Evolutionary conservation across 139 green algal genomes (phyloP).

Genomic region (Micractinium conductrix): DNA sequence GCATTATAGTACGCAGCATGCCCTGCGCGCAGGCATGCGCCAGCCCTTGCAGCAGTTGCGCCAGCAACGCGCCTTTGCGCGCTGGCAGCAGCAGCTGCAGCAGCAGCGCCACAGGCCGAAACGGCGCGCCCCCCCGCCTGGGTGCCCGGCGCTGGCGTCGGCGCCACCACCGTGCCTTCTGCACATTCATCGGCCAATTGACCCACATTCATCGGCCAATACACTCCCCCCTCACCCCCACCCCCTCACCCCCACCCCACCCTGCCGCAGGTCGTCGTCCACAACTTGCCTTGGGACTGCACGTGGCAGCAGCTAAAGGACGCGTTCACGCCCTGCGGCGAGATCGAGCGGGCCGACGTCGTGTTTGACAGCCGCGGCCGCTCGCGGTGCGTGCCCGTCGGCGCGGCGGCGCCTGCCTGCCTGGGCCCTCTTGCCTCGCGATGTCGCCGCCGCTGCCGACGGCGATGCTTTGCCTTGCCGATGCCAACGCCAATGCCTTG

Average conservation of each 20-base stretch:
- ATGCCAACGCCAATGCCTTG: background rate
- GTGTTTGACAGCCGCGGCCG: conserved; percentile 80
- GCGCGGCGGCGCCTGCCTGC: background rate
- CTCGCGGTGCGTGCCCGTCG: conserved; percentile 55
- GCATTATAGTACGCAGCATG: too few relatives aligned
- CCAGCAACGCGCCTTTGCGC: too few relatives aligned
- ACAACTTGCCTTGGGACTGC: conserved; percentile 92
- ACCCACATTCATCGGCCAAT: background rate
- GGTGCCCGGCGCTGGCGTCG: too few relatives aligned
- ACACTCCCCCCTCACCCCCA: background rate
- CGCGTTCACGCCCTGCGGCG: conserved; percentile 61
- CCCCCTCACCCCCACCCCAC: background rate
- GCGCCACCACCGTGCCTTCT: too few relatives aligned
- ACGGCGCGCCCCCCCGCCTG: too few relatives aligned
- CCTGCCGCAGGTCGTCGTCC: conserved; percentile 89
- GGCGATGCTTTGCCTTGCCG: background rate
- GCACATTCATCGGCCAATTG: too few relatives aligned
- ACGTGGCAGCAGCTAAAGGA: conserved; percentile 91
- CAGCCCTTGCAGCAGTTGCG: too few relatives aligned
- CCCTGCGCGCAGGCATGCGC: too few relatives aligned
- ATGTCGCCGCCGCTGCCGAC: background rate
- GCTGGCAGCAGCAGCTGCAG: too few relatives aligned
- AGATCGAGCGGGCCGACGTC: conserved; percentile 85
- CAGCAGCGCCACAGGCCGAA: too few relatives aligned
- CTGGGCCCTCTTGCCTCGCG: background rate